Base-by-base conservation (phyloP, 208 protist genomes). In the Naegleria fowleri region DNA sequence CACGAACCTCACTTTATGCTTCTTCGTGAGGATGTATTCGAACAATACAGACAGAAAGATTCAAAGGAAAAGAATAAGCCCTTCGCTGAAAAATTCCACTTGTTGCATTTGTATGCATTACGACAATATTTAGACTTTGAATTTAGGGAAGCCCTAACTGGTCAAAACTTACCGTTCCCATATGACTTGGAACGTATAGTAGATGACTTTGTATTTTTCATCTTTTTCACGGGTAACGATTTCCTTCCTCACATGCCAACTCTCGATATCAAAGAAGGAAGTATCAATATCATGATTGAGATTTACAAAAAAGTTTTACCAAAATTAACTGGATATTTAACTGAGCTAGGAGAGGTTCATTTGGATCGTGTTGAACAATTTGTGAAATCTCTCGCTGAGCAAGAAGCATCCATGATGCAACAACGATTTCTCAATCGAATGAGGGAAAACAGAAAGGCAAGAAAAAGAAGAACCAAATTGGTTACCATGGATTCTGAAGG, bases 171-270 rank as follows among this genome's bases (percentile, higher is more conserved):
- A 3, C 89, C 79, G 16, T 94, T 95, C 59, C 75, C 83, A n/a
- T 98, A 96, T 92, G 92, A 98, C 92, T 97, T 99, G 86, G 98
- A 99, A 94, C 93, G 98, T 33, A 93, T 99, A 1, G 92, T 99
- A 19, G 98, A 99, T 92, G 99, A 99, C 93, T 99, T 99, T 93
- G 95, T 99, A 40, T 99, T 99, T 89, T 92, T 99, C 5, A 99
- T 98, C 95, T 99, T 99, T 93, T 98, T 99, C 90, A 96, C 98
- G 48, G 99, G 99, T 43, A 99, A 99, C 92, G 99, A 99, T 94
- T 99, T 99, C 92, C 93, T 99, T 38, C 99, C 99, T 29, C 98
- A 99, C 92, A 93, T 99, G 16, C 98, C 98, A 19, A 95, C 97
- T 9, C 94, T 99, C 4, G 97, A 99, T 16, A 99, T 99, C 93